Evolutionary conservation across 2,329 filamentous ascomycete genomes (phyloP), one percentile per base, ranked within the genome.

Genomic region (Colletotrichum tanaceti): DNA sequence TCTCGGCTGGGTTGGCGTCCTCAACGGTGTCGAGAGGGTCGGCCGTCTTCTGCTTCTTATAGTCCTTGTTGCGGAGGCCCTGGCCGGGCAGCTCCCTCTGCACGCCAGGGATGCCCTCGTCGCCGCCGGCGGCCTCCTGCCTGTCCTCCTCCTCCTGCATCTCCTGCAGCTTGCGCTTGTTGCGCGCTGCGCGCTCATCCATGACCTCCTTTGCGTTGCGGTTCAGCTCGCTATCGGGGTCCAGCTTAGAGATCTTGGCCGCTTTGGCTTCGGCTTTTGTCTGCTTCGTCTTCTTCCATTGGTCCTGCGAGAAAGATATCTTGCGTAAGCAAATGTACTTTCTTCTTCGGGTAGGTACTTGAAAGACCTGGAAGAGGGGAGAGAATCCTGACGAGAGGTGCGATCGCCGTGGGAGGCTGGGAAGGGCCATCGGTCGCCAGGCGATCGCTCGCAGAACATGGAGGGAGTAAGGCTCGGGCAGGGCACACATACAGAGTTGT

Each of bases 261-360:
- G 91, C 90, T 71, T 89, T 89, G 68, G 93, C 93, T 79, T 97
- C 88, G 79, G 93, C 92, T 78, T 97, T 97, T 58, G 93, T 95
- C 82, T 98, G 94, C 84, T 98, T 98, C 82, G 96, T 97, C 77
- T 91, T 91, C 90, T 90, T 78, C 93, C 94, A 97, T 90, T 98
- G 93, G 75, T 96, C 92, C 93, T 97, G 76, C 71, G 73, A 58
- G 62, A 53, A 43, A 60, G 32, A 50, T 39, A 55, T 24, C 54
- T 35, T 18, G 32, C 38, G 67, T 70, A 49, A 41, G 47, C 10
- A 43, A 41, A 28, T 35, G 58, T 47, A 38, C 57, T 53, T 53
- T 35, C 43, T 52, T 50, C 20, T 43, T 28, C n/a, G 44, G 38
- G 52, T 24, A 35, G 50, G 39, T 38, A 57, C 54, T 35, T 55